Percentiles rank a stretch among this genome's conserved stretches.
Conservation (phyloP, 208 protist species). For the Trypanosoma avium region DNA sequence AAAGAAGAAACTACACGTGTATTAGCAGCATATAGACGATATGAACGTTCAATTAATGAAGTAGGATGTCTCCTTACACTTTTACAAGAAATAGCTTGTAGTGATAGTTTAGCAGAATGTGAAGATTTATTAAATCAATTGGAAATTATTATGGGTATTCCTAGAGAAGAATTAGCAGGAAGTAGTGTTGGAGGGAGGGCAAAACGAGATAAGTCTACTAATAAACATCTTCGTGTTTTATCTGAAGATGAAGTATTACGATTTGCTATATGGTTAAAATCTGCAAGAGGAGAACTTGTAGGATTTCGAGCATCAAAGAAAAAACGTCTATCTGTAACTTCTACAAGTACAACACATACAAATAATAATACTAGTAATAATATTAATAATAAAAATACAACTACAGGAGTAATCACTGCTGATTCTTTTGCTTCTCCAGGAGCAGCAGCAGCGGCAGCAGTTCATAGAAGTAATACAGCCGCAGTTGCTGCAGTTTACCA, state of each 20-base stretch:
- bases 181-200: neutral
- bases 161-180: slow-evolving; percentile 2
- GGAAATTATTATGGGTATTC: slow-evolving; percentile 14
- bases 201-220: neutral
- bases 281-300: neutral
- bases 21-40: neutral
- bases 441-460: too few species aligned
- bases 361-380: too few species aligned
- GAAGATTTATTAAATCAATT: slow-evolving; percentile 3
- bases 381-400: too few species aligned
- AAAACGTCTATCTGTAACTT: too few species aligned
- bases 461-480: too few species aligned
- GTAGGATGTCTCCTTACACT: slow-evolving; percentile 9
- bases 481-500: too few species aligned
- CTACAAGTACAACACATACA: too few species aligned
- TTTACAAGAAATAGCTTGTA: slow-evolving; percentile 6
- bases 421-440: too few species aligned
- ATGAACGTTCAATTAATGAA: neutral
- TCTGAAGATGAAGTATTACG: slow-evolving; percentile 15
- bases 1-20: neutral
- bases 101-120: neutral
- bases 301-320: neutral
- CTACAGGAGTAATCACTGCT: too few species aligned
- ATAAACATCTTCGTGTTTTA: slow-evolving; percentile 6
- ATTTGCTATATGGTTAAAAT: slow-evolving; percentile 25